Evolutionary conservation across 371 early-diverging fungal genomes (phyloP).

Genomic region (Apophysomyces elegans): DNA sequence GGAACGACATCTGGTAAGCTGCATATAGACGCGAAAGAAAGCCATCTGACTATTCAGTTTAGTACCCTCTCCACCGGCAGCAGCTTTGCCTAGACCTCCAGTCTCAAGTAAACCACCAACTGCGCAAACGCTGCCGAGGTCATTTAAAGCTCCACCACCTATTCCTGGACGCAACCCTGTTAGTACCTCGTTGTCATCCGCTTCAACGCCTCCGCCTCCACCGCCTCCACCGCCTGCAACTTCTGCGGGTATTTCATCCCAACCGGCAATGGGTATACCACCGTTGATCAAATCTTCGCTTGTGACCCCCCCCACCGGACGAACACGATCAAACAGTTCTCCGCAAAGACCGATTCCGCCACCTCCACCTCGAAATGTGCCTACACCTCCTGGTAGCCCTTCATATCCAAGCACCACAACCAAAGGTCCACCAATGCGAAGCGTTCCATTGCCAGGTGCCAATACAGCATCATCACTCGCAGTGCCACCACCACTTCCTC

Average conservation of each 20-base stretch:
- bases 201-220: conserved; percentile 27
- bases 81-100: conserved; percentile 20
- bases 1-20: conserved; percentile 16
- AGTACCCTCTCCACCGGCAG: conserved; percentile 26
- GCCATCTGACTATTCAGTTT: not conserved
- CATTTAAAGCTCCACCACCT: conserved; percentile 48
- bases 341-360: conserved; percentile 49
- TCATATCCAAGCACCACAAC: conserved; percentile 5
- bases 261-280: conserved; percentile 29
- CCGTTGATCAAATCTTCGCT: conserved; percentile 29
- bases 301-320: conserved; percentile 36
- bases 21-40: not conserved
- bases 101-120: conserved; percentile 20
- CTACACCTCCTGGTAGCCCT: conserved; percentile 38
- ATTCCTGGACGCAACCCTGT: conserved; percentile 28
- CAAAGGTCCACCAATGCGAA: conserved; percentile 20
- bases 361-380: conserved; percentile 39
- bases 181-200: conserved; percentile 1
- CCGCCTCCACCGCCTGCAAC: conserved; percentile 18
- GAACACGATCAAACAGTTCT: conserved; percentile 47
- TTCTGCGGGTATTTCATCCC: conserved; percentile 24
- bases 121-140: conserved; percentile 38
- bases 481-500: conserved; percentile 44
- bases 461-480: conserved; percentile 25
- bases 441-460: conserved; percentile 18